These are phyloP conservation scores for Xylaria castorea DNA, from an alignment of 495 filamentous ascomycete species.

Conservation along the genomic window DNA sequence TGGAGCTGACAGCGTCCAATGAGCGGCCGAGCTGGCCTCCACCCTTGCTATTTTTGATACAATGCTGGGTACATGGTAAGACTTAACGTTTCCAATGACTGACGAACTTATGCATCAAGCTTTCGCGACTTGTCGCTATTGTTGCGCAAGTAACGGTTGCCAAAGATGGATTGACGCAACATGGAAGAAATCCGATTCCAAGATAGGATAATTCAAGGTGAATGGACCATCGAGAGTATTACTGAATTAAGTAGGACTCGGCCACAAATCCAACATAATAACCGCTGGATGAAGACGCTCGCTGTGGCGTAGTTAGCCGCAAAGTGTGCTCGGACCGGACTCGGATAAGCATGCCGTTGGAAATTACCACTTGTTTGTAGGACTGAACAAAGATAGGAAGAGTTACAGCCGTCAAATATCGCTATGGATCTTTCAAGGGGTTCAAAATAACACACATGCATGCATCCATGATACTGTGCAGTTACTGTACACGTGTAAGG, in stretches of 20 bases:
- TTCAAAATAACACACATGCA: neutral
- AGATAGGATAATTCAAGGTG: neutral
- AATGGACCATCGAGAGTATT: neutral
- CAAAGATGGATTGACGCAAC: neutral
- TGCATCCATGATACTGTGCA: neutral
- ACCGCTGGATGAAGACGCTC: neutral
- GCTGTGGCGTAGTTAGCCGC: neutral
- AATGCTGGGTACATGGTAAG: conserved; percentile 23
- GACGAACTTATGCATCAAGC: conserved; percentile 3
- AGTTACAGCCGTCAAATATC: neutral
- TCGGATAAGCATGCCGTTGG: conserved; percentile 10
- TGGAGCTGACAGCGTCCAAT: conserved; percentile 39
- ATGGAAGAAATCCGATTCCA: neutral
- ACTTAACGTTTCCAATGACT: conserved; percentile 8
- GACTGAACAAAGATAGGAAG: neutral
- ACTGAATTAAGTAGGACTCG: conserved; percentile 9
- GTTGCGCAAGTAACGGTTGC: neutral
- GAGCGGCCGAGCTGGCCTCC: conserved; percentile 3
- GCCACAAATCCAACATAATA: neutral
- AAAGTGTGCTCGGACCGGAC: neutral
- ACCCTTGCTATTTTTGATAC: conserved; percentile 40
- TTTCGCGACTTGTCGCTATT: neutral
- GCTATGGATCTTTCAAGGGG: neutral
- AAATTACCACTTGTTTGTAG: neutral
- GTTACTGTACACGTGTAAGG: neutral